phyloP scores from a whole-genome alignment of 164 flowering plant species.

The Tetracentron sinense region DNA sequence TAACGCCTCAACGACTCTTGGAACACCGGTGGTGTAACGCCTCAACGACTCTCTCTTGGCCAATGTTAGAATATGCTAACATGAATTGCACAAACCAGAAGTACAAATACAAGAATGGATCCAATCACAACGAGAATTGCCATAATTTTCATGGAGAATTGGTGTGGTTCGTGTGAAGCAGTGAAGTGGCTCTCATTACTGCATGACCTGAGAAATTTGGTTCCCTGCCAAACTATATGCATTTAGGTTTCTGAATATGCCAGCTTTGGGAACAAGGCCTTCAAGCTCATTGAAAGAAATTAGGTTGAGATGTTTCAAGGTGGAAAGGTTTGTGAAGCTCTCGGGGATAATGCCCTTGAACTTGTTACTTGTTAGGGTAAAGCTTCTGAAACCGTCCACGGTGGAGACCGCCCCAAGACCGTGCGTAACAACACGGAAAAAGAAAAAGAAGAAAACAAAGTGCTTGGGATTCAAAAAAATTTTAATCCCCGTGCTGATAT shows the following conservation, averaged over 20 bases:
- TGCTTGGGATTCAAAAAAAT: too few relatives aligned
- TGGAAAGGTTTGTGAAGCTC: slow-evolving; percentile 35
- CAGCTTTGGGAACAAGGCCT: slow-evolving; percentile 57
- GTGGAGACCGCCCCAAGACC: too few relatives aligned
- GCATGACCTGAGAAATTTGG: slow-evolving; percentile 36
- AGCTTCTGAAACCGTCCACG: too few relatives aligned
- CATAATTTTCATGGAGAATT: slow-evolving; percentile 32
- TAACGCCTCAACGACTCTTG: too few relatives aligned
- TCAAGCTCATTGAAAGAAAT: slow-evolving; percentile 70
- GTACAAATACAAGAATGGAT: slow-evolving; percentile 24
- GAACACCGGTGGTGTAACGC: too few relatives aligned
- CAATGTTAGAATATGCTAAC: too few relatives aligned
- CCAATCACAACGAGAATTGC: slow-evolving; percentile 37
- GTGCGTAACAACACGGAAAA: too few relatives aligned
- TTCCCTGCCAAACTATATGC: slow-evolving; percentile 48
- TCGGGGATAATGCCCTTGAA: slow-evolving; percentile 56
- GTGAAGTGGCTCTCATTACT: slow-evolving; percentile 9
- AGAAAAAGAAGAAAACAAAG: too few relatives aligned
- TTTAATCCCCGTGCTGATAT: too few relatives aligned
- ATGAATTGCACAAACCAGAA: slow-evolving; percentile 30
- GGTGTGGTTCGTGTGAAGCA: slow-evolving; percentile 19
- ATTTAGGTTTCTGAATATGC: slow-evolving; percentile 40
- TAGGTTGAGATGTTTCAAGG: slow-evolving; percentile 51
- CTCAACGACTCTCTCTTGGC: too few relatives aligned
- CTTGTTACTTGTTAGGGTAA: too few relatives aligned